Evolutionary conservation across 345 rosid species (phyloP).

Genomic region (Eucalyptus pauciflora): DNA sequence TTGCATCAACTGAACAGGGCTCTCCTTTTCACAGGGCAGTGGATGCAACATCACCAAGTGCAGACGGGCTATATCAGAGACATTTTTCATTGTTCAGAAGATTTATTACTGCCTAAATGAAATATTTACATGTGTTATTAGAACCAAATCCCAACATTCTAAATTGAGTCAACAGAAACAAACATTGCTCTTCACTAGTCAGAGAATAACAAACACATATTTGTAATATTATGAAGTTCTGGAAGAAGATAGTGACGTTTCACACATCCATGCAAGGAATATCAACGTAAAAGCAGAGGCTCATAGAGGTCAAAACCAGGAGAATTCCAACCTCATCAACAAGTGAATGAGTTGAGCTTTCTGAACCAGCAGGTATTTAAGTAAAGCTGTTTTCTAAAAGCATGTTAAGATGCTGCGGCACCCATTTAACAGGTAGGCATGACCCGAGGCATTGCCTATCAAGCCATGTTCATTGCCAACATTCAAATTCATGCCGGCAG

Average conservation of each 20-base stretch:
- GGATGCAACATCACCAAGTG: constrained; percentile 87
- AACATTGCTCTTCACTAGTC: background rate
- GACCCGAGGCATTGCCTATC: background rate
- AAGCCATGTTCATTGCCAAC: background rate
- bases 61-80: constrained; percentile 71
- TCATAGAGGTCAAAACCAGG: background rate
- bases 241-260: background rate
- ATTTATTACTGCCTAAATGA: constrained; percentile 77
- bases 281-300: background rate
- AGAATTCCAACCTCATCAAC: background rate
- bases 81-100: constrained; percentile 73
- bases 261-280: background rate
- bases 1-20: constrained; percentile 95
- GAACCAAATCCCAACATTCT: background rate
- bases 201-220: background rate
- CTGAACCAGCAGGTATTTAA: background rate
- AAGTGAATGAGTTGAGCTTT: background rate
- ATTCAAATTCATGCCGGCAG: background rate
- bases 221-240: background rate
- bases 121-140: background rate
- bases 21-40: constrained; percentile 88
- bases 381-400: background rate
- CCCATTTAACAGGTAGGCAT: background rate
- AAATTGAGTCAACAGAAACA: background rate
- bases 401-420: background rate